phyloP scores from a whole-genome alignment of 768 basidiomycete species.

The Auricularia heimuer region DNA sequence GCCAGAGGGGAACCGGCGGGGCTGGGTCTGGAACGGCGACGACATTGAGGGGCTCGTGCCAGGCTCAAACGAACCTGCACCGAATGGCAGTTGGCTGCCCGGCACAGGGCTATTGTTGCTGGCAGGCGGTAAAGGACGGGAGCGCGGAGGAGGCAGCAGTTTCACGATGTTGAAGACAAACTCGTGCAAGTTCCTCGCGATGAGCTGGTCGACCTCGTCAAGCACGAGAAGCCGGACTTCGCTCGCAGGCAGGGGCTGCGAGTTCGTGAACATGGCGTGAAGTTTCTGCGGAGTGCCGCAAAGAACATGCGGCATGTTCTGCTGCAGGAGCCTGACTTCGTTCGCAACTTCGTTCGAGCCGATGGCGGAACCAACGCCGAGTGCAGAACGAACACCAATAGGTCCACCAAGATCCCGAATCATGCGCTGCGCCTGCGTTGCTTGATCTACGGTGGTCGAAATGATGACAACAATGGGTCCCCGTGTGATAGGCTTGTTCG shows the following conservation, averaged over 20 bases:
- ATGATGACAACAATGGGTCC: constrained; percentile 89
- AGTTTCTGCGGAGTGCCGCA: constrained; percentile 97
- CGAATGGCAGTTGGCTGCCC: constrained; percentile 10
- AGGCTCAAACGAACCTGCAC: constrained; percentile 20
- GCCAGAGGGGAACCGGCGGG: constrained; percentile 34
- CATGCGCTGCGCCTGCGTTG: constrained; percentile 93
- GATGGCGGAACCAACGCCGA: constrained; percentile 72
- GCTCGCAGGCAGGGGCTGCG: constrained; percentile 66
- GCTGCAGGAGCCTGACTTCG: constrained; percentile 74
- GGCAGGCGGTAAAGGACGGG: constrained; percentile 42
- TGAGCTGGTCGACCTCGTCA: constrained; percentile 96
- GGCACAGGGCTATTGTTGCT: constrained; percentile 1
- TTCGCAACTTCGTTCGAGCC: constrained; percentile 53
- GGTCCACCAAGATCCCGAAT: constrained; percentile 88
- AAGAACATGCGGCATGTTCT: constrained; percentile 90
- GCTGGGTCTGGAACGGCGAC: constrained; percentile 21
- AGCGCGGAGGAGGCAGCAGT: constrained; percentile 78
- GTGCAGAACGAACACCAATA: constrained; percentile 83
- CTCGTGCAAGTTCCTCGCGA: constrained; percentile 93
- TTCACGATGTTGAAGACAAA: constrained; percentile 91
- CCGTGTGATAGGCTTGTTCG: constrained; percentile 46
- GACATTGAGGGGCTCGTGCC: background rate
- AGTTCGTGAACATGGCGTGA: constrained; percentile 77
- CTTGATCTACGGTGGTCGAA: constrained; percentile 97
- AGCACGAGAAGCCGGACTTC: constrained; percentile 91